phyloP scores from a whole-genome alignment of 2,329 filamentous ascomycete species.

The Rutstroemia sp. region DNA sequence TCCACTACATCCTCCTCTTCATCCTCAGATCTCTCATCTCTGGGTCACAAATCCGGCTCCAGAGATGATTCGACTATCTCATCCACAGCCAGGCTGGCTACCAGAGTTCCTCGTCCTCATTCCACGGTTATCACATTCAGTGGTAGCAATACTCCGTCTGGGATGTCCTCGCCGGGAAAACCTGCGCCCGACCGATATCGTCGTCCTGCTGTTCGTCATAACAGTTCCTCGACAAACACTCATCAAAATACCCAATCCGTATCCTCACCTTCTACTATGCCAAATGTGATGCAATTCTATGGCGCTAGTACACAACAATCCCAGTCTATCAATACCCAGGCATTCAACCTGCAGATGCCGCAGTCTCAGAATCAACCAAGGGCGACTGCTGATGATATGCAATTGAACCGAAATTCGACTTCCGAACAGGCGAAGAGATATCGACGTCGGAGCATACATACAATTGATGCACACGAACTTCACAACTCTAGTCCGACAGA shows the following conservation, averaged over 20 bases:
- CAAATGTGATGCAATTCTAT: slow-evolving; percentile 48
- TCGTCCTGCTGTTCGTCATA: slow-evolving; percentile 50
- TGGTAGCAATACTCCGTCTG: slow-evolving; percentile 43
- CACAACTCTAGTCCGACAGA: slow-evolving; percentile 10
- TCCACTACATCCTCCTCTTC: slow-evolving; percentile 34
- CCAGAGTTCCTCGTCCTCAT: slow-evolving; percentile 27
- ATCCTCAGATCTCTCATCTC: slow-evolving; percentile 30
- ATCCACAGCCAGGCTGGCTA: slow-evolving; percentile 26
- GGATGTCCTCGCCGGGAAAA: slow-evolving; percentile 46
- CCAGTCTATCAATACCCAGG: slow-evolving; percentile 18
- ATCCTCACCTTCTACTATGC: slow-evolving; percentile 44
- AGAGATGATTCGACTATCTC: slow-evolving; percentile 46
- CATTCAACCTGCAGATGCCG: slow-evolving; percentile 24
- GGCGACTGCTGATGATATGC: slow-evolving; percentile 29
- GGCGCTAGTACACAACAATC: slow-evolving; percentile 34
- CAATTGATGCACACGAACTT: slow-evolving; percentile 38
- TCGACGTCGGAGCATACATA: slow-evolving; percentile 76
- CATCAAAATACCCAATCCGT: slow-evolving; percentile 11
- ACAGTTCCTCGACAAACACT: slow-evolving; percentile 28
- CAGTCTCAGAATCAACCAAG: slow-evolving; percentile 18
- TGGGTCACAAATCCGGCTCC: slow-evolving; percentile 37
- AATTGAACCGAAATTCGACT: slow-evolving; percentile 47
- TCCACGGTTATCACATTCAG: slow-evolving; percentile 36
- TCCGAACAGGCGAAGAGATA: slow-evolving; percentile 68
- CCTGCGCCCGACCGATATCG: slow-evolving; percentile 78